Conservation (phyloP, 768 basidiomycete genomes). For the Daedaleopsis sinensis region DNA sequence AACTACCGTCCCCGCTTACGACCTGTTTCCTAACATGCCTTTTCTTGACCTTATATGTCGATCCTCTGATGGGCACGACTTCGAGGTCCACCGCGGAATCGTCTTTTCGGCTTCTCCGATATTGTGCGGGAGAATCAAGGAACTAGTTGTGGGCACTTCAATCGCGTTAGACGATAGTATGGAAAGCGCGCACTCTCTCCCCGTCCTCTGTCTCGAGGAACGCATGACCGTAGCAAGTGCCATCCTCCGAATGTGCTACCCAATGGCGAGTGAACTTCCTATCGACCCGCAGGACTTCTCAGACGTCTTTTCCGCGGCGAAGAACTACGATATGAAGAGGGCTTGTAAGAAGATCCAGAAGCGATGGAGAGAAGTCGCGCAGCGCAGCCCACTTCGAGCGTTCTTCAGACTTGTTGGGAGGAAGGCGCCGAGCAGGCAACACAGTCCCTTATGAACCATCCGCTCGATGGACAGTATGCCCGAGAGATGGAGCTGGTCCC, state of each 20-base stretch:
- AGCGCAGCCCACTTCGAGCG: neutral
- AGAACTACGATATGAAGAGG: neutral
- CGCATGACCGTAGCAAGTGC: neutral
- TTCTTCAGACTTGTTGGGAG: neutral
- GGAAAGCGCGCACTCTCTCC: neutral
- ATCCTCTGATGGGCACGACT: conserved; percentile 52
- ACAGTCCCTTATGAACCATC: neutral
- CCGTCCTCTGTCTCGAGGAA: neutral
- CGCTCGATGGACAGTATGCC: neutral
- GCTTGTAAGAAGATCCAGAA: neutral
- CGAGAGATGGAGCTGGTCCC: neutral
- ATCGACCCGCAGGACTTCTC: neutral
- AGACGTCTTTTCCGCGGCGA: neutral
- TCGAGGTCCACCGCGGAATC: conserved; percentile 28
- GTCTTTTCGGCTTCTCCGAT: neutral
- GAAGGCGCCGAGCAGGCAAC: neutral
- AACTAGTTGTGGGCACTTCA: neutral
- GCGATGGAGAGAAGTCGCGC: neutral
- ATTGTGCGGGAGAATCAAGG: neutral
- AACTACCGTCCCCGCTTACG: neutral
- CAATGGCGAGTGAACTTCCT: neutral
- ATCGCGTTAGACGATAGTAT: too few relatives aligned
- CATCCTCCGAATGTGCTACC: neutral
- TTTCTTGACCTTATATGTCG: conserved; percentile 51
- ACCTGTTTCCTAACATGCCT: neutral